Evolutionary conservation across 1,284 basidiomycete species (phyloP), one percentile per base, ranked within the genome.

Genomic region (Trametes pubescens): DNA sequence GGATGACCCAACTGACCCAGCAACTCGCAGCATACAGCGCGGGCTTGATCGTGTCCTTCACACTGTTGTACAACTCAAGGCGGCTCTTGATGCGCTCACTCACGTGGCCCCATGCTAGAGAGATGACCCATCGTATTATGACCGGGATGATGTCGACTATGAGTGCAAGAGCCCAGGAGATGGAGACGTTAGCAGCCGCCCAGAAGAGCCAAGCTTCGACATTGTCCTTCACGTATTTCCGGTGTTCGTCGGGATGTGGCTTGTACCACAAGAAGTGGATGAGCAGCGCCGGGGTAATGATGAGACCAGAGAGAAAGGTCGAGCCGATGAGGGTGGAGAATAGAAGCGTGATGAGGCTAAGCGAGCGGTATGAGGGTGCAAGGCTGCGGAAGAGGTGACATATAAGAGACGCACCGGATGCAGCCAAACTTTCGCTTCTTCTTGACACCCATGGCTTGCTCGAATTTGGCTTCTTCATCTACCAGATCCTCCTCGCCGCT

Each of bases 201-300:
- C 91, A 93, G 75, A 90, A 90, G 7, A 92, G 79, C 91, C 91
- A 93, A 11, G 89, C 88, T 70, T 90, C 82, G 54, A 92, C 76
- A 71, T 91, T 93, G 66, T 88, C 81, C 55, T 83, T 83, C 64
- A 91, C 81, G 68, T 84, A 90, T 40, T 78, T 80, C 16, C 90
- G 82, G 67, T 86, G 78, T 9, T 82, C 79, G 16, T 84, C 85
- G 10, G 83, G 84, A 62, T 87, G 72, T 0, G 82, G 82, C 51
- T 85, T 82, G 70, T 88, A 89, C 86, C 89, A 92, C 73, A 83
- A 85, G 74, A 90, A 86, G 69, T 89, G 84, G 57, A 92, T 73
- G 54, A 91, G 72, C 34, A 92, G 70, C 11, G 86, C 87, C 24
- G 86, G 86, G 0, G 86, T 74, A 55, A 86, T 81, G 51, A 92